Percentiles rank a stretch among this genome's conserved stretches.
Conservation (phyloP, 306 rosid genomes). For the Bauhinia variegata region DNA sequence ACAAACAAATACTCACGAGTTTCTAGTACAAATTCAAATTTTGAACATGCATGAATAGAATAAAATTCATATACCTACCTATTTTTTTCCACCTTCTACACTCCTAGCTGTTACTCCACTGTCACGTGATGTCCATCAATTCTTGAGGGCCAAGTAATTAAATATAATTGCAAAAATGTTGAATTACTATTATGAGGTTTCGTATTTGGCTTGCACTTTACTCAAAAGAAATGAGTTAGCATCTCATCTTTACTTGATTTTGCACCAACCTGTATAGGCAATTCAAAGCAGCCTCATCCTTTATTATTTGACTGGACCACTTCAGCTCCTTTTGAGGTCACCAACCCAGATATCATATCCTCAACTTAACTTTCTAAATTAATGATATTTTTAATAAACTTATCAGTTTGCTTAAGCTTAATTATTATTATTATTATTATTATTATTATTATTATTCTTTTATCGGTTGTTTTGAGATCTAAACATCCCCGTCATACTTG, state of each 20-base stretch:
- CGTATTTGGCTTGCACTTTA: conserved; percentile 51
- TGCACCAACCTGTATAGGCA: neutral
- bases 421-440: too few species aligned
- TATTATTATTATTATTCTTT: too few species aligned
- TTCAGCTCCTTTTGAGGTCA: neutral
- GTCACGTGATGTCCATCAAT: conserved; percentile 58
- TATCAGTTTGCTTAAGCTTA: too few species aligned
- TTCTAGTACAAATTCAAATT: neutral
- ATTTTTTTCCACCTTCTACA: conserved; percentile 15
- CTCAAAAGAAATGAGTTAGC: conserved; percentile 51
- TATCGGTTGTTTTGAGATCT: too few species aligned
- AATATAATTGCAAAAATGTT: too few species aligned
- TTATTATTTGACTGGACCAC: conserved; percentile 38
- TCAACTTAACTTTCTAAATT: too few species aligned
- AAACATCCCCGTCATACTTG: too few species aligned
- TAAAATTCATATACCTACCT: too few species aligned
- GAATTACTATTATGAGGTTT: conserved; percentile 13
- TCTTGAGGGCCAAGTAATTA: too few species aligned
- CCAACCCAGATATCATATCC: too few species aligned
- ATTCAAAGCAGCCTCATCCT: conserved; percentile 20
- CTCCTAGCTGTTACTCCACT: too few species aligned
- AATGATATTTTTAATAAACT: too few species aligned
- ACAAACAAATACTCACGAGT: conserved; percentile 35
- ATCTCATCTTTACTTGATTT: conserved; percentile 24
- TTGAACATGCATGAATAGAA: neutral